Percentiles rank a stretch among this genome's conserved stretches.
Conservation (phyloP, 1,284 basidiomycete genomes). For the Cerioporus squamosus region DNA sequence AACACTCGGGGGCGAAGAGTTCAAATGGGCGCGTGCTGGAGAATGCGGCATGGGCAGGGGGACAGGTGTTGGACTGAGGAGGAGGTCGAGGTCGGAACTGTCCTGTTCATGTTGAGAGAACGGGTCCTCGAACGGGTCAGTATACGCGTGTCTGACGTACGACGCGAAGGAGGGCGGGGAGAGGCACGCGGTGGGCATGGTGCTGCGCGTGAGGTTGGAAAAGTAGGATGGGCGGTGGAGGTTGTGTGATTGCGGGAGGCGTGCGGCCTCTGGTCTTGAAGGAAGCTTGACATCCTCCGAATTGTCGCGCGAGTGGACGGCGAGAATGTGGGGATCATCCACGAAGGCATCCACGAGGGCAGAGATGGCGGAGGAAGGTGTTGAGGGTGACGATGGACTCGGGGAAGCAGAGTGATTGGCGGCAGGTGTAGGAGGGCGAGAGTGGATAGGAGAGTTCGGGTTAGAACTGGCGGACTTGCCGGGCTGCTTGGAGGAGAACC, state of each 20-base stretch:
- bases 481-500: conserved; percentile 41
- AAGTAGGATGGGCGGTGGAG: conserved; percentile 53
- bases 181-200: conserved; percentile 67
- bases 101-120: conserved; percentile 22
- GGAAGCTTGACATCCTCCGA: conserved; percentile 31
- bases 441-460: conserved; percentile 25
- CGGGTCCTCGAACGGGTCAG: conserved; percentile 38
- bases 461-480: conserved; percentile 28
- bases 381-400: conserved; percentile 24
- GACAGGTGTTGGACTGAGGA: conserved; percentile 34
- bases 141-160: conserved; percentile 25
- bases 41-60: conserved; percentile 34
- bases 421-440: conserved; percentile 32
- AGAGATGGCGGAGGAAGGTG: conserved; percentile 34
- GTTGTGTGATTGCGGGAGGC: conserved; percentile 45
- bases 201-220: conserved; percentile 61
- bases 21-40: conserved; percentile 31
- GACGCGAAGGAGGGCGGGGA: conserved; percentile 32
- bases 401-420: conserved; percentile 25
- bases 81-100: conserved; percentile 31
- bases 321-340: conserved; percentile 40
- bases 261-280: conserved; percentile 49
- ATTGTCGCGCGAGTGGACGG: conserved; percentile 23
- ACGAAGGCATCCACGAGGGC: conserved; percentile 45
- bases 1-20: conserved; percentile 31